Evolutionary conservation across 2,329 filamentous ascomycete species (phyloP).

Genomic region (Penicillium griseofulvum): DNA sequence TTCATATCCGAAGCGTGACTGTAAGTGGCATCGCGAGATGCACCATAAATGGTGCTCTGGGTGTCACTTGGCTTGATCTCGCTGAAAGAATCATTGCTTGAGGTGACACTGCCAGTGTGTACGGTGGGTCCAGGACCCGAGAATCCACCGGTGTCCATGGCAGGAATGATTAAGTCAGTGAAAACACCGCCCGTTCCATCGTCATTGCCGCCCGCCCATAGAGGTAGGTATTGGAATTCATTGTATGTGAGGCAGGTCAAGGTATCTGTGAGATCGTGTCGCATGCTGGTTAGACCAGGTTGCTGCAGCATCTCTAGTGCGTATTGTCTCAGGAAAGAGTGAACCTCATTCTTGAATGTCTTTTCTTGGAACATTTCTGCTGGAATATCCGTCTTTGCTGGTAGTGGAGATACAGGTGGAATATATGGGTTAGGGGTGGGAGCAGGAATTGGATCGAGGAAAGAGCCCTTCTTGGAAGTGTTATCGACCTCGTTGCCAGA

Average conservation of each 20-base stretch:
- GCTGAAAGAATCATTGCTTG: slow-evolving; percentile 25
- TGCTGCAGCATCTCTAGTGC: slow-evolving; percentile 18
- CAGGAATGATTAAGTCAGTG: slow-evolving; percentile 35
- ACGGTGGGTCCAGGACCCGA: slow-evolving; percentile 36
- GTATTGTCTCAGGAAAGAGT: slow-evolving; percentile 16
- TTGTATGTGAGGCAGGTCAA: slow-evolving; percentile 54
- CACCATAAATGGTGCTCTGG: slow-evolving; percentile 35
- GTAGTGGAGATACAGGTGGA: background rate
- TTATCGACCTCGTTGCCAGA: background rate
- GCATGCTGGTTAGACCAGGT: slow-evolving; percentile 5
- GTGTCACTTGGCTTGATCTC: slow-evolving; percentile 27
- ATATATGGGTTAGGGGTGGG: background rate
- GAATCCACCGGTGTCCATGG: slow-evolving; percentile 36
- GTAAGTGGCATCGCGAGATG: slow-evolving; percentile 37
- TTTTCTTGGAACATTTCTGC: background rate
- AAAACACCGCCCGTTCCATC: slow-evolving; percentile 54
- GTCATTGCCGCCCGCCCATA: slow-evolving; percentile 62
- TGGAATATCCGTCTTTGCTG: background rate
- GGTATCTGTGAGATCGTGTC: slow-evolving; percentile 34
- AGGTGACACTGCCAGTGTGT: slow-evolving; percentile 28
- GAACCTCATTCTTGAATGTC: slow-evolving; percentile 20
- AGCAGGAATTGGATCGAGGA: background rate
- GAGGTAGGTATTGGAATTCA: slow-evolving; percentile 62
- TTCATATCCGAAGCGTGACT: slow-evolving; percentile 28
- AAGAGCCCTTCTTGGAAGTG: background rate